A percentile compares a stretch with the other conserved stretches of the same genome.
Conservation (phyloP, 768 basidiomycete genomes). For the Russula dissimulans region DNA sequence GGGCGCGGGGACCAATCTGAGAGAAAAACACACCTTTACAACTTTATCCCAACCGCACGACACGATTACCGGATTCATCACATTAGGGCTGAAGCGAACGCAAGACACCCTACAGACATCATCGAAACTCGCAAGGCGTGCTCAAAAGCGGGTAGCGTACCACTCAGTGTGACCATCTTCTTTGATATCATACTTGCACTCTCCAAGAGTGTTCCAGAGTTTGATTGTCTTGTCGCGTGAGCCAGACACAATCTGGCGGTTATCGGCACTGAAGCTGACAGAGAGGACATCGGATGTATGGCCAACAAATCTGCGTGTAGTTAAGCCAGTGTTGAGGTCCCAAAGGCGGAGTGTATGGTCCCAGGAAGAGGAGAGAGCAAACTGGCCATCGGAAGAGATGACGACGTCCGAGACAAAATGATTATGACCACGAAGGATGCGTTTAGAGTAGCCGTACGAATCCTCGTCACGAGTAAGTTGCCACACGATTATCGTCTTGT, state of each 20-base stretch:
- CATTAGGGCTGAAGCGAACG: constrained; percentile 98
- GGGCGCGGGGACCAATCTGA: background rate
- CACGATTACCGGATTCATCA: constrained; percentile 95
- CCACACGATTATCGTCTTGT: constrained; percentile 99
- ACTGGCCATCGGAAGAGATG: constrained; percentile 98
- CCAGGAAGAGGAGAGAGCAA: constrained; percentile 98
- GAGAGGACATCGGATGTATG: constrained; percentile 97
- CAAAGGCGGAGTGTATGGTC: constrained; percentile 99
- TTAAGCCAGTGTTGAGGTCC: constrained; percentile 96
- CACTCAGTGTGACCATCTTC: constrained; percentile 98
- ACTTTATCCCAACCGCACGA: constrained; percentile 99
- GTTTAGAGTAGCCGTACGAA: constrained; percentile 92
- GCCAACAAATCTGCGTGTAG: constrained; percentile 95
- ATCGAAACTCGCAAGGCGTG: background rate
- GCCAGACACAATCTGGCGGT: constrained; percentile 98
- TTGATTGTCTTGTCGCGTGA: constrained; percentile 97
- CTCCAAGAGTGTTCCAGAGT: constrained; percentile 99
- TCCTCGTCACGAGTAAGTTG: constrained; percentile 90
- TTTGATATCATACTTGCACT: constrained; percentile 99
- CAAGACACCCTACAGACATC: constrained; percentile 76
- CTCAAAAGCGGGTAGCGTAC: constrained; percentile 29
- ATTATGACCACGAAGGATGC: constrained; percentile 96
- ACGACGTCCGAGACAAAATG: constrained; percentile 99
- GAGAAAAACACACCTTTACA: constrained; percentile 71
- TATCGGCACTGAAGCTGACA: constrained; percentile 99